Percentiles rank a stretch among this genome's conserved stretches.
phyloP scores from a whole-genome alignment of 306 rosid genomes.

The Glycyrrhiza uralensis region DNA sequence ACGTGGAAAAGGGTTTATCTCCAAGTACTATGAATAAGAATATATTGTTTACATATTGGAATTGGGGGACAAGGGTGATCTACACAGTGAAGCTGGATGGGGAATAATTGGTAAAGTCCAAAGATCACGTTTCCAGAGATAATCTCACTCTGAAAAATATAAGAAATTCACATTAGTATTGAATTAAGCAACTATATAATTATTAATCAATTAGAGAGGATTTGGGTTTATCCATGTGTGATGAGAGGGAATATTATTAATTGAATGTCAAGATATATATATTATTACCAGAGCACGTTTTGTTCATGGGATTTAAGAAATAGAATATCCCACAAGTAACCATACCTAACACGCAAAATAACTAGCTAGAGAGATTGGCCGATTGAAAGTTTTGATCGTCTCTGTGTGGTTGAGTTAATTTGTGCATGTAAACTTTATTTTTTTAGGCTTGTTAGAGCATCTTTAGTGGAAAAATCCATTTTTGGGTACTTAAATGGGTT shows the following conservation, averaged over 20 bases:
- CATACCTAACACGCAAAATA: conserved; percentile 23
- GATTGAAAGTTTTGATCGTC: neutral
- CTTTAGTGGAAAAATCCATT: no score
- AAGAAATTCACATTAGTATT: neutral
- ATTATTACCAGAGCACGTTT: neutral
- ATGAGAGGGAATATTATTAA: conserved; percentile 9
- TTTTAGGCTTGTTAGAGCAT: neutral
- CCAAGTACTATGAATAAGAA: conserved; percentile 16
- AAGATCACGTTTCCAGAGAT: conserved; percentile 1
- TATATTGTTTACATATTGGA: conserved; percentile 17
- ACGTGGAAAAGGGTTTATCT: conserved; percentile 18
- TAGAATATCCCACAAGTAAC: neutral
- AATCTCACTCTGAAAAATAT: neutral
- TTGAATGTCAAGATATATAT: conserved; percentile 11
- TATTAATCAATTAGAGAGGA: neutral
- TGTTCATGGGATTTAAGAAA: conserved; percentile 13
- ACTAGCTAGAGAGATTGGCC: neutral
- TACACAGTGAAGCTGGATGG: neutral
- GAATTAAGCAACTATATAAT: neutral
- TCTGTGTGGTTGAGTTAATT: neutral
- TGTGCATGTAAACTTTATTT: neutral
- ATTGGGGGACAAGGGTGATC: conserved; percentile 16
- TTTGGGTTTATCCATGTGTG: conserved; percentile 9
- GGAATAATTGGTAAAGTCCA: neutral
- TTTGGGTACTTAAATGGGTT: no score